Evolutionary conservation across 2,329 filamentous ascomycete genomes (phyloP).

Genomic region (Penicillium sp.): DNA sequence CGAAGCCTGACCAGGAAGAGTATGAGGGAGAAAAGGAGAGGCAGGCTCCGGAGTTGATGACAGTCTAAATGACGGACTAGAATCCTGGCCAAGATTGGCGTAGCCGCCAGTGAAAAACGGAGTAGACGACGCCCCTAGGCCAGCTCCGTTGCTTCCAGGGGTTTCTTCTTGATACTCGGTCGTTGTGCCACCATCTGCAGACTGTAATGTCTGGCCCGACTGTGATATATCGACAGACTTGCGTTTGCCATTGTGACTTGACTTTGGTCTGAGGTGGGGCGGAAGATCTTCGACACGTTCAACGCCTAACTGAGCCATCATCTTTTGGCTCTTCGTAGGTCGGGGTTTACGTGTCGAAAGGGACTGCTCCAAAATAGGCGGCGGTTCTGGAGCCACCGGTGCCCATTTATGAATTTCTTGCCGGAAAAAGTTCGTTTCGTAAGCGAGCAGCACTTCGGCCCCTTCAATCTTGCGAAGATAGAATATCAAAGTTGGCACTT

Average conservation of each 20-base stretch:
- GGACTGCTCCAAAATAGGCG: conserved; percentile 80
- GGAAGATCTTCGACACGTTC: conserved; percentile 88
- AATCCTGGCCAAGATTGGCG: conserved; percentile 32
- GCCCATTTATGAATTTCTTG: conserved; percentile 94
- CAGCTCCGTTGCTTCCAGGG: conserved; percentile 3
- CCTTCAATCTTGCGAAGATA: conserved; percentile 97
- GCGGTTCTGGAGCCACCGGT: conserved; percentile 79
- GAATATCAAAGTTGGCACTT: conserved; percentile 86
- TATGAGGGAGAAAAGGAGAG: conserved; percentile 36
- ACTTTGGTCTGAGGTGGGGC: conserved; percentile 74
- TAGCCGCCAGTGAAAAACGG: conserved; percentile 38
- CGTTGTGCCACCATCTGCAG: conserved; percentile 19
- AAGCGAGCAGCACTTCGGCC: conserved; percentile 83
- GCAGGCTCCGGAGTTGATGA: conserved; percentile 27
- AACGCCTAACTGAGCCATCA: conserved; percentile 83
- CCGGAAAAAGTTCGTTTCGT: conserved; percentile 96
- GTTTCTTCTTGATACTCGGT: conserved; percentile 18
- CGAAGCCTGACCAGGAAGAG: conserved; percentile 28
- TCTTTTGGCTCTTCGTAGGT: conserved; percentile 93
- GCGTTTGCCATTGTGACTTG: conserved; percentile 63
- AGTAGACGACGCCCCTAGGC: conserved; percentile 22
- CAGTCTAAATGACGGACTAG: conserved; percentile 33
- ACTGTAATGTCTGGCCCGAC: conserved; percentile 21
- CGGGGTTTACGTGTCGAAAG: conserved; percentile 91
- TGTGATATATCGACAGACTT: conserved; percentile 58